These are phyloP conservation scores for Carex pumila DNA, from an alignment of 176 grass and related monocot genomes.

Conservation along the genomic window DNA sequence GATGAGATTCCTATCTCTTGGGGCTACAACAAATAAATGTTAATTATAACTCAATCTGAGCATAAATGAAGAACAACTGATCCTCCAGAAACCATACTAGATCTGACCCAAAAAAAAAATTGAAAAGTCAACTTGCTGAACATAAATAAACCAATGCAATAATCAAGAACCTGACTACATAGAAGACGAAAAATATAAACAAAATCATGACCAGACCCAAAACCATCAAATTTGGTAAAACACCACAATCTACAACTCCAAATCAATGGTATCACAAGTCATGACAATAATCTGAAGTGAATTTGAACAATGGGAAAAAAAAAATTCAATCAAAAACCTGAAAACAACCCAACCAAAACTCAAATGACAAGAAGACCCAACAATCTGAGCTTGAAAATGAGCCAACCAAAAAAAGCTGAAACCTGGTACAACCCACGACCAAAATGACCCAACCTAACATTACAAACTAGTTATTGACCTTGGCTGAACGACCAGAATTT, in stretches of 20 bases:
- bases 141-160: not conserved
- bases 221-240: not conserved
- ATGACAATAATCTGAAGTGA: not conserved
- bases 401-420: not conserved
- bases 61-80: not conserved
- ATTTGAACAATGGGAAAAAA: not conserved
- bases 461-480: not conserved
- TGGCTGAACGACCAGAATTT: not conserved
- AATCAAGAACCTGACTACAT: not conserved
- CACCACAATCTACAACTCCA: not conserved
- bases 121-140: not conserved
- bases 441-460: not conserved
- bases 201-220: not conserved
- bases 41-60: not conserved
- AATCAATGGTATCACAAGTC: not conserved
- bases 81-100: not conserved
- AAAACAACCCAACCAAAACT: not conserved
- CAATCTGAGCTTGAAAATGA: not conserved
- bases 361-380: not conserved
- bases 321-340: not conserved
- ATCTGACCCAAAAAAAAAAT: not conserved
- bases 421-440: not conserved
- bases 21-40: conserved; percentile 48
- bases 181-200: not conserved
- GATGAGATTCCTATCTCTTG: conserved; percentile 73